phyloP scores from a whole-genome alignment of 176 grass and related monocot species.

The Eleusine coracana region DNA sequence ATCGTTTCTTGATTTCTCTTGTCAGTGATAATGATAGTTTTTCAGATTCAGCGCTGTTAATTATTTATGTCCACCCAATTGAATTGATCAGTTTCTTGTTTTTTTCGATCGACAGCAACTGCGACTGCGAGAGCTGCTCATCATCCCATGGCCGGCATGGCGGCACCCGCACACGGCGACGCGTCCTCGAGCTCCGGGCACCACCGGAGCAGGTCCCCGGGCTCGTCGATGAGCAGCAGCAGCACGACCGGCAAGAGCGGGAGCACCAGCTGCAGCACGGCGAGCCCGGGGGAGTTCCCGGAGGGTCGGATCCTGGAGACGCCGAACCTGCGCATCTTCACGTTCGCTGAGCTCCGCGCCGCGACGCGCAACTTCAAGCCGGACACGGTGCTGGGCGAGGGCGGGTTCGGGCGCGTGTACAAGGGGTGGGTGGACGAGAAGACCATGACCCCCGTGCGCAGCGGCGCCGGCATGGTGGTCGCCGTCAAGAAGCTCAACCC shows the following conservation, averaged over 20 bases:
- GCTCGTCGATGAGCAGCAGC: slow-evolving; percentile 46
- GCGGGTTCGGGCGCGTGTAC: slow-evolving; percentile 83
- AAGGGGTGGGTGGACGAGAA: slow-evolving; percentile 84
- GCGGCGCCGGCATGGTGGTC: slow-evolving; percentile 64
- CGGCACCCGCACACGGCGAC: not conserved
- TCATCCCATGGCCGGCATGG: not conserved
- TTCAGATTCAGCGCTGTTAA: not conserved
- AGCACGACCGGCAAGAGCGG: not conserved
- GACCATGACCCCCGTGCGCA: slow-evolving; percentile 54
- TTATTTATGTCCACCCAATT: not conserved
- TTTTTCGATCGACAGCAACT: not conserved
- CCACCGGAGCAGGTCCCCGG: not conserved
- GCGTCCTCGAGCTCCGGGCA: not conserved
- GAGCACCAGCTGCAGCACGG: not conserved
- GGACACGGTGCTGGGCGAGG: slow-evolving; percentile 69
- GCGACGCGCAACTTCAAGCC: slow-evolving; percentile 70
- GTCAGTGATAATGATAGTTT: too few relatives aligned
- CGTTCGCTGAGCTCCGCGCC: slow-evolving; percentile 55
- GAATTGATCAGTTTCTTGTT: not conserved
- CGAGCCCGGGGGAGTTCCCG: not conserved
- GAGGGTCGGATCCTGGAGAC: slow-evolving; percentile 74
- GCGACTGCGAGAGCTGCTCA: not conserved
- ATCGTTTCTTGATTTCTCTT: not conserved
- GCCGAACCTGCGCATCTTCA: slow-evolving; percentile 66
- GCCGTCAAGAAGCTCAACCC: slow-evolving; percentile 86